Evolutionary conservation across 2,329 filamentous ascomycete species (phyloP).

Genomic region (Colletotrichum gigasporum): DNA sequence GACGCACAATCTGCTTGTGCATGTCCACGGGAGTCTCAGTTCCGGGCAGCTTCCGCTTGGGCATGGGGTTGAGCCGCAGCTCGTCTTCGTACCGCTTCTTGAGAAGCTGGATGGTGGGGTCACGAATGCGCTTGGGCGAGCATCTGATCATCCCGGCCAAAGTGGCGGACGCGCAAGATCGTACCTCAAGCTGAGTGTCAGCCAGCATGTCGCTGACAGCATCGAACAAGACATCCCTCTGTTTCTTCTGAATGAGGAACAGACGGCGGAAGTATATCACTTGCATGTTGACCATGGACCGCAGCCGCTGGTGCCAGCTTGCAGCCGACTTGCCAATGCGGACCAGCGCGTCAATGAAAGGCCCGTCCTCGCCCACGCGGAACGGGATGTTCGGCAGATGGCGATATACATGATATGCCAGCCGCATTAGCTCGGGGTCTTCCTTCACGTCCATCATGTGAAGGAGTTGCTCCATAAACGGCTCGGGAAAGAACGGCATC

Average conservation of each 20-base stretch:
- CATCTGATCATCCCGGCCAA: conserved; percentile 98
- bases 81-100: conserved; percentile 82
- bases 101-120: conserved; percentile 78
- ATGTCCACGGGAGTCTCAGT: conserved; percentile 76
- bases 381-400: conserved; percentile 96
- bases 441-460: conserved; percentile 99
- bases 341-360: conserved; percentile 87
- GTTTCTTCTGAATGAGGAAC: conserved; percentile 80
- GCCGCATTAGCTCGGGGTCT: conserved; percentile 91
- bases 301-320: conserved; percentile 95
- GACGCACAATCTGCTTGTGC: conserved; percentile 80
- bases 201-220: conserved; percentile 97
- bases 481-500: conserved; percentile 87
- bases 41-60: conserved; percentile 72
- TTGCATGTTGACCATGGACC: conserved; percentile 97
- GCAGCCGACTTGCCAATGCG: conserved; percentile 84
- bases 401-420: conserved; percentile 96
- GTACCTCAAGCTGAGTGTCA: conserved; percentile 92
- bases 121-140: conserved; percentile 82
- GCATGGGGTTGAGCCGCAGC: conserved; percentile 86
- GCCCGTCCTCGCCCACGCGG: conserved; percentile 82
- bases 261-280: conserved; percentile 97
- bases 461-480: conserved; percentile 90
- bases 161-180: conserved; percentile 90
- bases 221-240: conserved; percentile 84